Evolutionary conservation across 768 basidiomycete genomes (phyloP).

Genomic region (Ramaria rubella): DNA sequence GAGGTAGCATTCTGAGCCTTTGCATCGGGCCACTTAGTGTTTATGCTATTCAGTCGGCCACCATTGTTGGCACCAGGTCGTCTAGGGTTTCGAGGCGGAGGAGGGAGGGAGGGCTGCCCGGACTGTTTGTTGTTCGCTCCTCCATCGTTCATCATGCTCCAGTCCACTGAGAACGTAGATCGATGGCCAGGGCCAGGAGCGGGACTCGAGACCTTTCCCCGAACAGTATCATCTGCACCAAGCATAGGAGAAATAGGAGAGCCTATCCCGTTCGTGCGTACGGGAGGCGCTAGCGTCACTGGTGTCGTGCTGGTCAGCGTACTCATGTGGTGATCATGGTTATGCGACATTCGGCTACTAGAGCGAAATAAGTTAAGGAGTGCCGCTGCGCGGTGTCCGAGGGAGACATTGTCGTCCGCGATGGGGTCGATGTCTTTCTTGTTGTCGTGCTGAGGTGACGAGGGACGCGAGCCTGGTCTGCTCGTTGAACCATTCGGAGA

Average conservation of each 20-base stretch:
- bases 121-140: not conserved
- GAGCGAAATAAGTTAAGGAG: not conserved
- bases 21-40: not conserved
- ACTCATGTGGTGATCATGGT: not conserved
- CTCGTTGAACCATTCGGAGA: not conserved
- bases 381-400: not conserved
- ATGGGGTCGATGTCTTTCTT: slow-evolving; percentile 9
- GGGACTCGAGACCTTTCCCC: not conserved
- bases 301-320: not conserved
- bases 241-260: not conserved
- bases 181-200: not conserved
- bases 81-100: not conserved
- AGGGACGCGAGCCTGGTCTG: not conserved
- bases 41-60: not conserved
- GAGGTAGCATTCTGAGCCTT: not conserved
- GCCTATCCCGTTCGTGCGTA: not conserved
- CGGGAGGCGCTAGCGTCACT: not conserved
- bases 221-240: not conserved
- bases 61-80: not conserved
- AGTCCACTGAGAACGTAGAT: not conserved
- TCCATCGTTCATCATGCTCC: not conserved
- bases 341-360: not conserved
- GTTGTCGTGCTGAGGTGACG: not conserved
- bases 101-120: not conserved
- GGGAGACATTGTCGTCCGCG: not conserved